phyloP scores from a whole-genome alignment of 83 land plant species.

The Thuja plicata region DNA sequence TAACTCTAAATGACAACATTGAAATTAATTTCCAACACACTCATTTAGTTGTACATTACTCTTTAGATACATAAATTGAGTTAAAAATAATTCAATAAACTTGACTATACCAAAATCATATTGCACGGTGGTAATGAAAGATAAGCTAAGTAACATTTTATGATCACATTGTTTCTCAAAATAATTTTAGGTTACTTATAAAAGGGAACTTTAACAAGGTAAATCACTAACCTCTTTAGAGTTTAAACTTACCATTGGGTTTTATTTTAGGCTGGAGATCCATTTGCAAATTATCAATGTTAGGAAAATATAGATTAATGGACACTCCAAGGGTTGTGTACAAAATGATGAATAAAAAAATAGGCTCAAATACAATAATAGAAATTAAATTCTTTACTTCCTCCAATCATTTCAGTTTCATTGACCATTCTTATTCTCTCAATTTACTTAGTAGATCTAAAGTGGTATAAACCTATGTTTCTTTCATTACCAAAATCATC shows the following conservation, averaged over 20 bases:
- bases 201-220: background rate
- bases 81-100: too few relatives aligned
- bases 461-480: background rate
- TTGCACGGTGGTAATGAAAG: background rate
- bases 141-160: background rate
- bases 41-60: too few relatives aligned
- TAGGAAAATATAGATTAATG: slow-evolving; percentile 84
- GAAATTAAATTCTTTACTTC: too few relatives aligned
- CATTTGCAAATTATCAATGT: slow-evolving; percentile 74
- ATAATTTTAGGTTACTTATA: background rate
- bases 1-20: too few relatives aligned
- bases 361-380: too few relatives aligned
- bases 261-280: slow-evolving; percentile 77
- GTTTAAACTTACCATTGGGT: background rate
- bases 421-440: slow-evolving; percentile 56
- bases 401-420: slow-evolving; percentile 70
- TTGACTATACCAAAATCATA: background rate
- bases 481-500: background rate
- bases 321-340: slow-evolving; percentile 69
- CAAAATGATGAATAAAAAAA: slow-evolving; percentile 51
- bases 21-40: too few relatives aligned
- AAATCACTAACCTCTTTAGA: too few relatives aligned
- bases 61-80: too few relatives aligned
- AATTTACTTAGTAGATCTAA: slow-evolving; percentile 68
- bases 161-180: background rate